Evolutionary conservation across 1,284 basidiomycete species (phyloP), one percentile per base, ranked within the genome.

Genomic region (Salmacisia buchloeana): DNA sequence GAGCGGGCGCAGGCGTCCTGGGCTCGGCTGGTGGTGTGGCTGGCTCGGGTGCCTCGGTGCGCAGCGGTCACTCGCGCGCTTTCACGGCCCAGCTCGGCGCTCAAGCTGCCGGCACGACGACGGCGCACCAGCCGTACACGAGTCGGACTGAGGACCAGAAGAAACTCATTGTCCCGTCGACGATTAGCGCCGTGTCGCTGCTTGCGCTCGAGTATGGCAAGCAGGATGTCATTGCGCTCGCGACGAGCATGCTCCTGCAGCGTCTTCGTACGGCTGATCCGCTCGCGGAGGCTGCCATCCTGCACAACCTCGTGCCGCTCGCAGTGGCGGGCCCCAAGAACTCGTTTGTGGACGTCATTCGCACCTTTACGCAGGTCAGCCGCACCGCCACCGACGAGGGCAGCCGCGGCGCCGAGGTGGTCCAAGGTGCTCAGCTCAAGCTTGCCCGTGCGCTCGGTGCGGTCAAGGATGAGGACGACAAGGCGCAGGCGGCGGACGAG

Each of bases 171-270:
- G 89, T 89, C 5, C 92, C 91, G 61, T 93, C 89, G 70, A 93
- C 92, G 2, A 92, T 97, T 59, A 68, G 69, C 39, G 67, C 77
- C 52, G 72, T 77, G 27, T 70, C 75, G 27, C 63, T 69, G 36
- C 72, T 79, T 23, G 76, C 77, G 2, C 66, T 72, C 36, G 72
- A 77, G 45, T 67, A 77, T 2, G 67, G 63, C 45, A 66, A 69
- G 59, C 68, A 69, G 18, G 72, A 74, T 57, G 69, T 76, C 3
- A 77, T 75, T 1, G 69, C 70, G 34, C 70, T 79, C 27, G 70
- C 75, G 59, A 87, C 92, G 10, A 94, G 93, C 1, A 94, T 97
- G 90, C 83, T 97, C 4, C 82, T 97, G 27, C 94, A 97, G 82
- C 85, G 92, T 27, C 83, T 96, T 29, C 86, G 89, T 27, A 87